Conservation (phyloP, 306 rosid genomes). For the Malus sieversii region DNA sequence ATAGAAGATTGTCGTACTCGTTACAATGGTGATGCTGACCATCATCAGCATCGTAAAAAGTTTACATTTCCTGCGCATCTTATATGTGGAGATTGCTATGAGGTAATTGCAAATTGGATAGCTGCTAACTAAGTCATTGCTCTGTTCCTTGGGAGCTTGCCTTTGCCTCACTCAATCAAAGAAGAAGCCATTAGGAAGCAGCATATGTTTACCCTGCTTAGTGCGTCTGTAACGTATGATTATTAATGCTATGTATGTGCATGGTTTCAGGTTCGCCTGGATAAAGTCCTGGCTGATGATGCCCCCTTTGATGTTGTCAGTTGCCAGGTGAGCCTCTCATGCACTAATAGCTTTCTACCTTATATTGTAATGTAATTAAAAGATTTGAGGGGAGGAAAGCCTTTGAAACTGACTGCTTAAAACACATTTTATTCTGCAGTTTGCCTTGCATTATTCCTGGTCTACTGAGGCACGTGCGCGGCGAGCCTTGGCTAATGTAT, state of each 20-base stretch:
- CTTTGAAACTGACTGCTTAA: constrained; percentile 1
- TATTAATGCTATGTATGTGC: neutral
- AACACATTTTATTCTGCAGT: constrained; percentile 27
- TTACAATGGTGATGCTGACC: constrained; percentile 93
- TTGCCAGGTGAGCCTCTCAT: constrained; percentile 55
- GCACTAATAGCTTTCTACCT: neutral
- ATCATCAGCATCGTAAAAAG: constrained; percentile 88
- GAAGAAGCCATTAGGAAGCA: neutral
- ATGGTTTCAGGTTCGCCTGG: constrained; percentile 63
- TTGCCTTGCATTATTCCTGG: constrained; percentile 74
- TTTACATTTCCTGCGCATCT: constrained; percentile 93
- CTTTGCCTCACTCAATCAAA: neutral
- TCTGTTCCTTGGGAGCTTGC: neutral
- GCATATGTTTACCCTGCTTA: neutral
- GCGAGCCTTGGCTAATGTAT: constrained; percentile 80
- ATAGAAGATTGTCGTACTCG: constrained; percentile 96
- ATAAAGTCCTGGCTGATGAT: constrained; percentile 76
- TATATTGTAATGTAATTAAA: neutral
- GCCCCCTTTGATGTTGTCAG: constrained; percentile 86
- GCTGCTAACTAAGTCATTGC: neutral
- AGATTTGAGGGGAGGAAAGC: neutral
- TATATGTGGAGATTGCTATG: constrained; percentile 89
- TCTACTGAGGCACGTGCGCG: constrained; percentile 97
- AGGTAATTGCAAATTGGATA: constrained; percentile 42
- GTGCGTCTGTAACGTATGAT: neutral